Percentiles rank a stretch among this genome's conserved stretches.
These are phyloP conservation scores for Aspergillus ostianus DNA, from an alignment of 495 filamentous ascomycete genomes.

Conservation along the genomic window DNA sequence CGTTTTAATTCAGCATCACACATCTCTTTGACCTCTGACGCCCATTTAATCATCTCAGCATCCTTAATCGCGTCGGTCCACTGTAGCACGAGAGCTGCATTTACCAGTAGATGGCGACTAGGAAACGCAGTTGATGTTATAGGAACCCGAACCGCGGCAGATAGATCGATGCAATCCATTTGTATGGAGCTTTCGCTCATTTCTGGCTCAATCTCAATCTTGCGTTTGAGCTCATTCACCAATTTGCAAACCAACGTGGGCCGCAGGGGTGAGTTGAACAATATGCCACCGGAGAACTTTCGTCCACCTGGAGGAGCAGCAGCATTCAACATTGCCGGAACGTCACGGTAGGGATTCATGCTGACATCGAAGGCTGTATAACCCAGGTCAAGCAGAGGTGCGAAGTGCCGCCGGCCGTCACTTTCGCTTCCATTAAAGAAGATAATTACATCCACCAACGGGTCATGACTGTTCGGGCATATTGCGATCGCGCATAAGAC, in stretches of 20 bases:
- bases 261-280: not conserved
- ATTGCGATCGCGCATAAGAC: not conserved
- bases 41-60: not conserved
- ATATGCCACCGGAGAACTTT: not conserved
- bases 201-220: not conserved
- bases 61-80: not conserved
- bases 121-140: not conserved
- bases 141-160: not conserved
- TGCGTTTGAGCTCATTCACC: not conserved
- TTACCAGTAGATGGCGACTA: not conserved
- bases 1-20: not conserved
- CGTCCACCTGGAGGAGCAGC: not conserved
- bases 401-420: not conserved
- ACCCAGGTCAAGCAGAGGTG: not conserved
- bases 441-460: not conserved
- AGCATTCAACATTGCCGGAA: not conserved
- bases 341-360: not conserved
- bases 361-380: not conserved
- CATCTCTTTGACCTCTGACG: not conserved
- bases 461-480: not conserved
- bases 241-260: not conserved
- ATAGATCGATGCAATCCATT: slow-evolving; percentile 1
- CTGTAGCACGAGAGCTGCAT: not conserved
- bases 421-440: slow-evolving; percentile 3
- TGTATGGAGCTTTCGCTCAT: not conserved